phyloP scores from a whole-genome alignment of 1,284 basidiomycete genomes.

The Xerocomus amazonicus region DNA sequence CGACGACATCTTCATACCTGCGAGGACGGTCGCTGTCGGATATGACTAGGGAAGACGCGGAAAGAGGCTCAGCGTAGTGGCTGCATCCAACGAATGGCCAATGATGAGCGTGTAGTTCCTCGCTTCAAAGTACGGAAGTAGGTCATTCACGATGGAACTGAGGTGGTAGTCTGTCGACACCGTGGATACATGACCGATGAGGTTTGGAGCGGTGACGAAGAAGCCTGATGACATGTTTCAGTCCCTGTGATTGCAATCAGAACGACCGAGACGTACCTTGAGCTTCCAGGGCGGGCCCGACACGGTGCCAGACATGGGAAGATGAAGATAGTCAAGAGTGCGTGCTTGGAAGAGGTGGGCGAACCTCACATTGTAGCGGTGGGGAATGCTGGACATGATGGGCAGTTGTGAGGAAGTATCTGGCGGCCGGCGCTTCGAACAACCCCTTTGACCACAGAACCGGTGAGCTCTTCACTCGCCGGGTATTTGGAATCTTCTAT shows the following conservation, averaged over 20 bases:
- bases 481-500: too few relatives aligned
- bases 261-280: conserved; percentile 11
- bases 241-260: neutral
- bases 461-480: too few relatives aligned
- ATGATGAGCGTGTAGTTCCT: conserved; percentile 19
- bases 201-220: too few relatives aligned
- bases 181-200: conserved; percentile 23
- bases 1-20: conserved; percentile 5
- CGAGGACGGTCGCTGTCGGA: conserved; percentile 21
- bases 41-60: conserved; percentile 11
- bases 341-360: conserved; percentile 12
- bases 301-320: conserved; percentile 21
- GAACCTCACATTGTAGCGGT: conserved; percentile 20
- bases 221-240: neutral
- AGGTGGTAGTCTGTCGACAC: conserved; percentile 13
- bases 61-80: conserved; percentile 13
- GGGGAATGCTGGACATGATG: conserved; percentile 10
- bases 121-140: conserved; percentile 20
- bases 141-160: conserved; percentile 16
- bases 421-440: too few relatives aligned
- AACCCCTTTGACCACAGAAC: too few relatives aligned
- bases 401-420: neutral
- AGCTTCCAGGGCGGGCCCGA: conserved; percentile 16
- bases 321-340: conserved; percentile 20
- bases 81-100: conserved; percentile 25